These are phyloP conservation scores for Monocercomonoides exilis DNA, from an alignment of 78 protist genomes.

Conservation along the genomic window DNA sequence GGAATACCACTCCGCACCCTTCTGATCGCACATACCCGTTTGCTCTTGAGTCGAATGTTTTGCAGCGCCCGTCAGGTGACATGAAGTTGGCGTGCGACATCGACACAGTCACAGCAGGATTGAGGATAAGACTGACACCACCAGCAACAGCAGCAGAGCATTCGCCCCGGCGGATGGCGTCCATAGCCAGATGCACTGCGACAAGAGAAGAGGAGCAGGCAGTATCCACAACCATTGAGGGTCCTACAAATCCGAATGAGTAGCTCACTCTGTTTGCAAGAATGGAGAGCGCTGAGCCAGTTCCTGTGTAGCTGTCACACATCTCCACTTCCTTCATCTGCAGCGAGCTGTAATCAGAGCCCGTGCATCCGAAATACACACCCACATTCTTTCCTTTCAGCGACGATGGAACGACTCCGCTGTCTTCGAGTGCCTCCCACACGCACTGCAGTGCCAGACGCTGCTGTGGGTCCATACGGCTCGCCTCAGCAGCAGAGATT, in stretches of 20 bases:
- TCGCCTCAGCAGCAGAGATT: neutral
- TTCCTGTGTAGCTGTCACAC: neutral
- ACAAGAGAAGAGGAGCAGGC: neutral
- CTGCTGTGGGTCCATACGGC: neutral
- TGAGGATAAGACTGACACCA: neutral
- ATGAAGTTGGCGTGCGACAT: neutral
- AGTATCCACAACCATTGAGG: neutral
- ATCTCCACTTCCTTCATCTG: neutral
- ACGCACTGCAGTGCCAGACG: neutral
- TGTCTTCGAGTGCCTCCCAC: neutral
- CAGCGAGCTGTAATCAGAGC: neutral
- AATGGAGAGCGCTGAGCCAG: neutral
- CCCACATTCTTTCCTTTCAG: slow-evolving; percentile 5
- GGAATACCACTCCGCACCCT: neutral
- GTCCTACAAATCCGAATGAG: neutral
- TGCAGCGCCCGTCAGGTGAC: neutral
- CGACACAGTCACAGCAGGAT: neutral
- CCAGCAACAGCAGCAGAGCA: neutral
- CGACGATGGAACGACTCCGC: neutral
- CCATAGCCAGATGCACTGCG: neutral
- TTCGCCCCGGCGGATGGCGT: neutral
- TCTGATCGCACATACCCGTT: neutral
- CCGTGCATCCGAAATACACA: neutral
- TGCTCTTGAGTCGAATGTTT: neutral
- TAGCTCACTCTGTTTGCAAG: neutral